These are phyloP conservation scores for Acacia concinna DNA, from an alignment of 331 rosid genomes.

Conservation along the genomic window DNA sequence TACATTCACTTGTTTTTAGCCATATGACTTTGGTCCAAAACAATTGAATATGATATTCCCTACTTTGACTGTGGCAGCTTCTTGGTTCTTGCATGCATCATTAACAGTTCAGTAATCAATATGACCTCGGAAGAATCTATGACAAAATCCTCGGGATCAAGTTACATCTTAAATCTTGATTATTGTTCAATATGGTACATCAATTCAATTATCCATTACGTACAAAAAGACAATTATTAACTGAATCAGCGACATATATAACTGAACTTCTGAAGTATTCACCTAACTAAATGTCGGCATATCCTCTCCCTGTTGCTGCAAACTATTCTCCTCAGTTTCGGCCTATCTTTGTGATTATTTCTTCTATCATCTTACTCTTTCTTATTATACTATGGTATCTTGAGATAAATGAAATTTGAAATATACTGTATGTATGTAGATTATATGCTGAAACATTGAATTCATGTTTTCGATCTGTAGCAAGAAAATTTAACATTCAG, in stretches of 20 bases:
- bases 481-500: constrained; percentile 1
- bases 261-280: too few species aligned
- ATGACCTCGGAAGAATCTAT: not conserved
- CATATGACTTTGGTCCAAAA: not conserved
- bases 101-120: not conserved
- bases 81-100: not conserved
- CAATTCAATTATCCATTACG: too few species aligned
- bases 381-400: constrained; percentile 10
- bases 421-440: constrained; percentile 6
- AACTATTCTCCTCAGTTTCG: too few species aligned
- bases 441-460: not conserved
- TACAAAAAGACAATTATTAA: too few species aligned
- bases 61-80: not conserved
- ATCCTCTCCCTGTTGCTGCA: too few species aligned
- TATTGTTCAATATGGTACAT: too few species aligned
- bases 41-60: not conserved
- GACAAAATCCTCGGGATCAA: too few species aligned
- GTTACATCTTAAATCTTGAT: too few species aligned
- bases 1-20: not conserved
- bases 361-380: not conserved
- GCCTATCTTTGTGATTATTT: not conserved
- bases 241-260: too few species aligned
- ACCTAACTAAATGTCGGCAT: too few species aligned
- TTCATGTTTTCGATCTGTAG: constrained; percentile 20
- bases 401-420: not conserved